Conservation (phyloP, 805 yeast species). For the Wickerhamomyces rabaulensis region DNA sequence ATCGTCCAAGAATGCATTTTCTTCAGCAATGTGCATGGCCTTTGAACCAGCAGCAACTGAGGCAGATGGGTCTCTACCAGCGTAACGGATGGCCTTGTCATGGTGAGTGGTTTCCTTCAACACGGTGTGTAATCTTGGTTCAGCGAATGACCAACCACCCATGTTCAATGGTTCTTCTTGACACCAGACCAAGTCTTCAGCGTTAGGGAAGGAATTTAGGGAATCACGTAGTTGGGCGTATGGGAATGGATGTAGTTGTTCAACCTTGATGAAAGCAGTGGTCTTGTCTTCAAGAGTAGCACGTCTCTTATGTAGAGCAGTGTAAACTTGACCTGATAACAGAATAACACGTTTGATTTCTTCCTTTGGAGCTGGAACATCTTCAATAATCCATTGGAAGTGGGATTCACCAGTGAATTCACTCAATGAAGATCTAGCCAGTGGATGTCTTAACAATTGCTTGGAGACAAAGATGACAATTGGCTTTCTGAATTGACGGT, state of each 20-base stretch:
- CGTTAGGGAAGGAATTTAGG: slow-evolving; percentile 70
- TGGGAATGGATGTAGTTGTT: slow-evolving; percentile 99
- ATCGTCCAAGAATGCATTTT: slow-evolving; percentile 76
- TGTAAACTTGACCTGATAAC: slow-evolving; percentile 90
- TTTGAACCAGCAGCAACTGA: slow-evolving; percentile 98
- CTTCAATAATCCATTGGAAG: slow-evolving; percentile 96
- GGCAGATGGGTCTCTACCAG: slow-evolving; percentile 98
- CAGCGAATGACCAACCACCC: slow-evolving; percentile 79
- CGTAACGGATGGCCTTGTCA: slow-evolving; percentile 63
- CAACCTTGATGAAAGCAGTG: slow-evolving; percentile 85
- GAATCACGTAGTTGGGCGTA: slow-evolving; percentile 87
- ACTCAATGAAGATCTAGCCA: slow-evolving; percentile 77
- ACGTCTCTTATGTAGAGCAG: slow-evolving; percentile 88
- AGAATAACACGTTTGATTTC: slow-evolving; percentile 85
- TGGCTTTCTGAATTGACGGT: slow-evolving; percentile 96
- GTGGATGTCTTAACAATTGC: slow-evolving; percentile 92
- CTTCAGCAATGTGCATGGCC: slow-evolving; percentile 82
- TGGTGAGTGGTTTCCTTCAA: slow-evolving; percentile 70
- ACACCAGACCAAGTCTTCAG: slow-evolving; percentile 90
- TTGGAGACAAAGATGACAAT: slow-evolving; percentile 85
- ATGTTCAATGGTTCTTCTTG: slow-evolving; percentile 99
- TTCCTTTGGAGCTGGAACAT: slow-evolving; percentile 66
- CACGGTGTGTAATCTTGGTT: slow-evolving; percentile 79
- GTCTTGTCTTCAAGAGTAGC: slow-evolving; percentile 66
- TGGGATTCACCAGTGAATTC: slow-evolving; percentile 91